Percentiles rank a stretch among this genome's conserved stretches.
Conservation (phyloP, 441 rosid species). For the Syzygium malaccense region DNA sequence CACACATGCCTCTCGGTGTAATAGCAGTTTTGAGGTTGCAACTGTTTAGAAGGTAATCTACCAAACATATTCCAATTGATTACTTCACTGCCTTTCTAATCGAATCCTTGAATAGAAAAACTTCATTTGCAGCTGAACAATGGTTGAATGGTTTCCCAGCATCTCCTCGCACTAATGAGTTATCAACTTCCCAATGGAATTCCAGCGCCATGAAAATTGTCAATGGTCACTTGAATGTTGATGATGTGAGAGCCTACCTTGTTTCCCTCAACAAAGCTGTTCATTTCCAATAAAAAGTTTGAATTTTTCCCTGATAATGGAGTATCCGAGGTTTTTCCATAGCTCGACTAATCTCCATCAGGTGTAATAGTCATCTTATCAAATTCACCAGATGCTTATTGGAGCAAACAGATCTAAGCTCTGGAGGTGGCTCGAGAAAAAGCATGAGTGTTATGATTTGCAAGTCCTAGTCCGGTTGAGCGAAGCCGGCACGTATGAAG, state of each 20-base stretch:
- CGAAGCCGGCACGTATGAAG: neutral
- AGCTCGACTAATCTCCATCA: neutral
- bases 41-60: neutral
- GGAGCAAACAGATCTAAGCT: neutral
- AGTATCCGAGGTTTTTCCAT: neutral
- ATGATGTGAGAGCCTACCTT: neutral
- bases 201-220: neutral
- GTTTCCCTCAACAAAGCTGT: neutral
- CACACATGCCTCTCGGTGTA: neutral
- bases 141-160: neutral
- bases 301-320: neutral
- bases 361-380: neutral
- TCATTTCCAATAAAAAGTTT: neutral
- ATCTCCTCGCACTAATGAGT: neutral
- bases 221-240: neutral
- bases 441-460: neutral
- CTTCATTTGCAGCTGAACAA: neutral
- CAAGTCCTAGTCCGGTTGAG: neutral
- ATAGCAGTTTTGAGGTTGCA: neutral
- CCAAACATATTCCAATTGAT: neutral
- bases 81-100: neutral
- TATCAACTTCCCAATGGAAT: neutral
- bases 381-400: neutral
- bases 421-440: neutral
- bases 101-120: neutral